Conservation (phyloP, 169 alveolate species). For the Neospora caninum region DNA sequence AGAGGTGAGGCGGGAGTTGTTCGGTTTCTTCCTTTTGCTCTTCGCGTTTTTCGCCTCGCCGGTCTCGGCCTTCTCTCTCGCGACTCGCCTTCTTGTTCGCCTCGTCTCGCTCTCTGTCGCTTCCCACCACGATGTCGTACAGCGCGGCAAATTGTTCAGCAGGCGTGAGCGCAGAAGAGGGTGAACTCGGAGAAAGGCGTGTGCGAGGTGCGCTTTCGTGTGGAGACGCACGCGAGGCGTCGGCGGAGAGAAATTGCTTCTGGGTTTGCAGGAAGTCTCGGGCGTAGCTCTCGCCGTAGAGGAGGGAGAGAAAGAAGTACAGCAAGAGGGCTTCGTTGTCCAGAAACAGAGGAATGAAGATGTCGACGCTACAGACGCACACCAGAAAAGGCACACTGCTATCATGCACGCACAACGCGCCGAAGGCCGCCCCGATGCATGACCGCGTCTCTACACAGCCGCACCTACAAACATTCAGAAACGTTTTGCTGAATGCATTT, state of each 20-base stretch:
- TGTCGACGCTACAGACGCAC: slow-evolving; percentile 57
- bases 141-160: background rate
- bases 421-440: too few relatives aligned
- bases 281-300: slow-evolving; percentile 1
- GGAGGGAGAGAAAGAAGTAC: slow-evolving; percentile 47
- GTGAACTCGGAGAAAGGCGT: too few relatives aligned
- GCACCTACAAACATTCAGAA: too few relatives aligned
- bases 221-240: too few relatives aligned
- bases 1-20: background rate
- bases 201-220: too few relatives aligned
- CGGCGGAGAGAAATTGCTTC: background rate
- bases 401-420: too few relatives aligned
- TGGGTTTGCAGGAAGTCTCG: background rate
- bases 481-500: too few relatives aligned
- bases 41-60: background rate
- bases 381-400: too few relatives aligned
- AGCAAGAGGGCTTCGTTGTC: slow-evolving; percentile 49
- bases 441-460: too few relatives aligned
- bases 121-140: background rate
- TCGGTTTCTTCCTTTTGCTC: background rate
- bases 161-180: background rate
- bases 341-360: slow-evolving; percentile 65
- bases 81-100: background rate
- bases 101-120: too few relatives aligned
- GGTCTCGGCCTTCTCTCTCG: background rate